Evolutionary conservation across 2,329 filamentous ascomycete genomes (phyloP).

Genomic region (Corinectria fuckeliana): DNA sequence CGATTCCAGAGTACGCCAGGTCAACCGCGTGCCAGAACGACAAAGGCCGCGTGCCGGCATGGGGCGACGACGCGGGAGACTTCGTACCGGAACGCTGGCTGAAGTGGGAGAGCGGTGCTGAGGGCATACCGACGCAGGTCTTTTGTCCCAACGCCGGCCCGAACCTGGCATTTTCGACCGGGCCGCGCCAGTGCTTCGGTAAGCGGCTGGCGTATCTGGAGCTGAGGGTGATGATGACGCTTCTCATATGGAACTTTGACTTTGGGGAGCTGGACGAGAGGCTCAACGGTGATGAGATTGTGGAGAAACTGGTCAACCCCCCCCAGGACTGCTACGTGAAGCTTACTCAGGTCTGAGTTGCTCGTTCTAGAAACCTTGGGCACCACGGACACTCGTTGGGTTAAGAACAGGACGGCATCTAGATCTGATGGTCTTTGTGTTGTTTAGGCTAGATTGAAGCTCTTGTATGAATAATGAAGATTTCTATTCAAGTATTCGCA

Average conservation of each 20-base stretch:
- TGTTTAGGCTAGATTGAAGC: background rate
- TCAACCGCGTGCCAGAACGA: slow-evolving; percentile 32
- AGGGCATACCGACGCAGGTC: slow-evolving; percentile 20
- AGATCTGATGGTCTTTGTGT: background rate
- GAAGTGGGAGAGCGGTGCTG: slow-evolving; percentile 10
- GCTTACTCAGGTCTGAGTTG: slow-evolving; percentile 17
- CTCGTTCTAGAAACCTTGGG: background rate
- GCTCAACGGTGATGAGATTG: slow-evolving; percentile 28
- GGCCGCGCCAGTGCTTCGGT: slow-evolving; percentile 48
- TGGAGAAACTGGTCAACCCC: slow-evolving; percentile 35
- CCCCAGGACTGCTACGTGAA: slow-evolving; percentile 39
- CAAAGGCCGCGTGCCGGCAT: slow-evolving; percentile 36
- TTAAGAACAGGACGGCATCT: background rate
- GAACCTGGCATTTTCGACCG: slow-evolving; percentile 44
- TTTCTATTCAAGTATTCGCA: slow-evolving; percentile 6
- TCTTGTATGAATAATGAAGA: background rate
- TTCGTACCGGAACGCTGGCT: slow-evolving; percentile 51
- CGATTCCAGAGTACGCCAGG: slow-evolving; percentile 38
- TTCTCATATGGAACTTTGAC: slow-evolving; percentile 49
- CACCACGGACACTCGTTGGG: background rate
- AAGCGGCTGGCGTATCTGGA: slow-evolving; percentile 45
- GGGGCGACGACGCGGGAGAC: slow-evolving; percentile 40
- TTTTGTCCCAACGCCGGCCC: slow-evolving; percentile 46
- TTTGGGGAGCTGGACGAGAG: slow-evolving; percentile 26
- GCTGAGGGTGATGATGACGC: slow-evolving; percentile 44